A percentile compares a stretch with the other conserved stretches of the same genome.
phyloP scores from a whole-genome alignment of 2,329 filamentous ascomycete genomes.

The Aaosphaeria pasadenensis region DNA sequence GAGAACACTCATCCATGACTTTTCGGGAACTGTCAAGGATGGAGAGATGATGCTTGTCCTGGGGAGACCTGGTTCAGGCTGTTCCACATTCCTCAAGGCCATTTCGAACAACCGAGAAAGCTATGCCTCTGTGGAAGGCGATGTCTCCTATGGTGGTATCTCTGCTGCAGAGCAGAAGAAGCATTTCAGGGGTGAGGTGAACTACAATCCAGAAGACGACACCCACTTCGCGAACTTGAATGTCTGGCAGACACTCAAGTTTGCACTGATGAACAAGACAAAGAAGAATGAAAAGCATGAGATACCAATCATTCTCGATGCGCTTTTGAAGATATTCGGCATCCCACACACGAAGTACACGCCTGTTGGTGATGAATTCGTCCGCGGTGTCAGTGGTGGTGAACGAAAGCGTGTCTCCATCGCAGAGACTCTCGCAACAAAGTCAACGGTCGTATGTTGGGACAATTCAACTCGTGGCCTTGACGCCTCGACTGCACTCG shows the following conservation, averaged over 20 bases:
- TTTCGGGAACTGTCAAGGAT: slow-evolving; percentile 64
- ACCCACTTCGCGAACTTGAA: slow-evolving; percentile 71
- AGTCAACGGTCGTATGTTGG: slow-evolving; percentile 70
- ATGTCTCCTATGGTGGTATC: slow-evolving; percentile 71
- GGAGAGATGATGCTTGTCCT: slow-evolving; percentile 73
- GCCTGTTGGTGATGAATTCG: slow-evolving; percentile 69
- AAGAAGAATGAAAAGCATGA: slow-evolving; percentile 62
- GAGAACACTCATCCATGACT: slow-evolving; percentile 61
- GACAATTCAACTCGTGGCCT: slow-evolving; percentile 80
- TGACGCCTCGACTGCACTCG: slow-evolving; percentile 74
- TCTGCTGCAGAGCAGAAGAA: slow-evolving; percentile 65
- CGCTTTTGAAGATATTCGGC: slow-evolving; percentile 73
- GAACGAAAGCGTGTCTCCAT: slow-evolving; percentile 80
- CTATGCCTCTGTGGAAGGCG: slow-evolving; percentile 65
- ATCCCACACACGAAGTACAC: slow-evolving; percentile 74
- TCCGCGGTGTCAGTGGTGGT: slow-evolving; percentile 73
- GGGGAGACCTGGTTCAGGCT: slow-evolving; percentile 71
- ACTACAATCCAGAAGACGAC: slow-evolving; percentile 76
- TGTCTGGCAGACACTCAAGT: slow-evolving; percentile 74
- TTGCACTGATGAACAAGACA: slow-evolving; percentile 73
- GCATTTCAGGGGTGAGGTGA: slow-evolving; percentile 71
- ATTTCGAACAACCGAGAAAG: slow-evolving; percentile 67
- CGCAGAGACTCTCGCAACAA: slow-evolving; percentile 71
- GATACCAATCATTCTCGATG: slow-evolving; percentile 67
- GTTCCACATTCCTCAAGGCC: slow-evolving; percentile 73